phyloP scores from a whole-genome alignment of 257 asterid species.

The Solanum corneliomulleri region DNA sequence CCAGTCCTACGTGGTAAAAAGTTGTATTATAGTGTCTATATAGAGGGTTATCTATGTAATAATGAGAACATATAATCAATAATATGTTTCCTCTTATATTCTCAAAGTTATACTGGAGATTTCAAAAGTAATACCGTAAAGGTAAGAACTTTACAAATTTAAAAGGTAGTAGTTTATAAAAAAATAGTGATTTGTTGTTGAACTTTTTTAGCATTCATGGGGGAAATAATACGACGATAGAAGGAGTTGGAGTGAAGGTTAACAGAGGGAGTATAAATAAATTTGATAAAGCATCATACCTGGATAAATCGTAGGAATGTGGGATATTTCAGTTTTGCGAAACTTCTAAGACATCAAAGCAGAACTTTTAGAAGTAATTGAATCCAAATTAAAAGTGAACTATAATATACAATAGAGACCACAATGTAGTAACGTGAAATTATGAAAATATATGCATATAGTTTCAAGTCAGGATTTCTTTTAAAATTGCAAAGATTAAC shows the following conservation, averaged over 20 bases:
- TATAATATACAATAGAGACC: neutral
- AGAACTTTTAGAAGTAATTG: neutral
- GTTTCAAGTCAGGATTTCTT: neutral
- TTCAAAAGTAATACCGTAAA: neutral
- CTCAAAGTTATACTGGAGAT: neutral
- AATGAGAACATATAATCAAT: neutral
- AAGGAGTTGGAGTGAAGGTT: neutral
- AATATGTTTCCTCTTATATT: neutral
- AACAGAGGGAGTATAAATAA: neutral
- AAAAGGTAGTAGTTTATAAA: neutral
- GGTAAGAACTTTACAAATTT: neutral
- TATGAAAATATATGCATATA: neutral
- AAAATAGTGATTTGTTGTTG: neutral
- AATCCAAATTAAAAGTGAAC: neutral
- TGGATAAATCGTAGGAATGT: neutral
- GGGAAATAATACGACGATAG: neutral
- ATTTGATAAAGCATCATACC: neutral
- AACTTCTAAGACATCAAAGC: neutral
- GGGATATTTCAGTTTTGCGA: neutral
- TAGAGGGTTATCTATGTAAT: neutral
- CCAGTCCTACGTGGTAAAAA: neutral
- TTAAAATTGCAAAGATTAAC: neutral
- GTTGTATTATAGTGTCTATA: neutral
- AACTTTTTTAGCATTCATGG: neutral
- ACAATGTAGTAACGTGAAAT: neutral